Base-by-base conservation (phyloP, 345 rosid species). In the Hypericum perforatum region DNA sequence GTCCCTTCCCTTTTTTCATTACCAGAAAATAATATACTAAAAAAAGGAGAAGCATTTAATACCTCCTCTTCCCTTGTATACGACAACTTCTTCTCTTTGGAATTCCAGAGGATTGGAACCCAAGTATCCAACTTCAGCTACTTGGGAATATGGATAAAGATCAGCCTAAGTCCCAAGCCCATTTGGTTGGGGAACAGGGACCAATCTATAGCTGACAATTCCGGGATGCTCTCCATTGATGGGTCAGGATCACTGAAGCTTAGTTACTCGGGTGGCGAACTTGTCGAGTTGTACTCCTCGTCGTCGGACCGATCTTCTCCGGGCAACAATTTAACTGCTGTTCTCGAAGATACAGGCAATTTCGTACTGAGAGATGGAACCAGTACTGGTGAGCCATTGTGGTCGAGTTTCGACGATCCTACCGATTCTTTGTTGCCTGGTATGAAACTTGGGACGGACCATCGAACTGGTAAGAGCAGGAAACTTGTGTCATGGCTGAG, bases 371-470 rank as follows among this genome's bases (percentile, higher is more conserved):
- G 43, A 50, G 40, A 13, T 8, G 57, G 7, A 6, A n/a, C 15
- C 0, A 11, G 38, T 8, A n/a, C 9, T 6, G 13, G 6, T 7
- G 8, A 6, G 7, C 3, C 41, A n/a, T 16, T 62, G 12, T 62
- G 66, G 60, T 15, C 46, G 49, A 62, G 66, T 29, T 62, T 54
- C 41, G 60, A 62, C 36, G 7, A 9, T 48, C 66, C 60, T 0
- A 48, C 49, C 4, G 60, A 62, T 10, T 45, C 66, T 0, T 39
- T 54, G 47, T 15, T 47, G 43, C 55, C 55, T 9, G 49, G 54
- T 7, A 62, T 62, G 54, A 62, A 62, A 48, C 13, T 62, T 39
- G 60, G 66, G 3, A 39, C 16, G 13, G 29, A 37, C n/a, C 45
- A 14, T 8, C 14, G 11, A 41, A 53, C 41, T 0, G 52, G 59